These are phyloP conservation scores for Cladosporium sp. DNA, from an alignment of 2,329 filamentous ascomycete species.

Conservation along the genomic window DNA sequence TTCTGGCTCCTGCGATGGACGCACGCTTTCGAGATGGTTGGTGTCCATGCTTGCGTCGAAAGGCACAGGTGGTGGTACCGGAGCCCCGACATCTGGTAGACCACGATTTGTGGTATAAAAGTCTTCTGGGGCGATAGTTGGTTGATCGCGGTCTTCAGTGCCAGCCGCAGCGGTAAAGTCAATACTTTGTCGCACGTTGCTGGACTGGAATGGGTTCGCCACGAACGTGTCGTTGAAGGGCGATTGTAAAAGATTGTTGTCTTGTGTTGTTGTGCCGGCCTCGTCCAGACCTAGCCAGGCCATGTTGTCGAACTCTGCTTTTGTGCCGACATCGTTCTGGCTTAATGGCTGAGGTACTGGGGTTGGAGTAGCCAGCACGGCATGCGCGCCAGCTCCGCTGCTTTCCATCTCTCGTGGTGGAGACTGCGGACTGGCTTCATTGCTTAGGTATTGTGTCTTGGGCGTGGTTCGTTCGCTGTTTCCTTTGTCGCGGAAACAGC, in stretches of 20 bases:
- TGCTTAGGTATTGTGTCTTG: constrained; percentile 13
- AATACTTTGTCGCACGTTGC: constrained; percentile 15
- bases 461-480: constrained; percentile 3
- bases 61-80: neutral
- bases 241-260: neutral
- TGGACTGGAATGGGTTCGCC: constrained; percentile 14
- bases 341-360: constrained; percentile 8
- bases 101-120: constrained; percentile 1
- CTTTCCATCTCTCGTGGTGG: constrained; percentile 24
- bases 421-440: constrained; percentile 21
- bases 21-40: constrained; percentile 6
- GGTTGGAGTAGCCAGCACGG: constrained; percentile 14
- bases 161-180: constrained; percentile 4
- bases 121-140: neutral
- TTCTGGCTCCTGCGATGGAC: neutral
- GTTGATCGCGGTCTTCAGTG: no score
- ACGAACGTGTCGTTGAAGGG: constrained; percentile 12
- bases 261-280: neutral
- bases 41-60: constrained; percentile 4
- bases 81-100: neutral
- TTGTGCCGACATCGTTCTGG: constrained; percentile 1
- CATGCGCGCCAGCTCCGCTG: constrained; percentile 22
- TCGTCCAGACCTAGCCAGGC: constrained; percentile 11
- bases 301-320: constrained; percentile 6
- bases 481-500: constrained; percentile 11